These are phyloP conservation scores for Ceratobasidium sp. DNA, from an alignment of 1,284 basidiomycete species.

Conservation along the genomic window DNA sequence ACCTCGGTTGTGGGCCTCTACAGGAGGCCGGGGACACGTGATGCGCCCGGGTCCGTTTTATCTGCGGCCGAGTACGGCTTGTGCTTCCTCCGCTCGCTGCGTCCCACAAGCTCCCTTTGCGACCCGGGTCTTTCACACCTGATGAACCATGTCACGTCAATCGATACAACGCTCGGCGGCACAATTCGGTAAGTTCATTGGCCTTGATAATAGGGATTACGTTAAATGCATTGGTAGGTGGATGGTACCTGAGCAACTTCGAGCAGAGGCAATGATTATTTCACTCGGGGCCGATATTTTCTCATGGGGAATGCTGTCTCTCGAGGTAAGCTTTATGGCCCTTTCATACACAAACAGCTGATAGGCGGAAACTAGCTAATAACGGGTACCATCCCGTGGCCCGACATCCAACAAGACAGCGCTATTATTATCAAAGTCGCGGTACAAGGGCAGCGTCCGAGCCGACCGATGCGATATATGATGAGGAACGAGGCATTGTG, in stretches of 20 bases:
- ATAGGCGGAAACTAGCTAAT: background rate
- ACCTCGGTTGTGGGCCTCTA: too few relatives aligned
- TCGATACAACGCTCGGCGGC: constrained; percentile 8
- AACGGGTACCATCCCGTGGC: constrained; percentile 15
- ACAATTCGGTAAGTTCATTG: constrained; percentile 19
- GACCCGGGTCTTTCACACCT: constrained; percentile 18
- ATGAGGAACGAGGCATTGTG: background rate
- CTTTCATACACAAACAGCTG: too few relatives aligned
- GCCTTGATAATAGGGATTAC: background rate
- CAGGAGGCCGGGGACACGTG: too few relatives aligned
- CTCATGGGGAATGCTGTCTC: constrained; percentile 29
- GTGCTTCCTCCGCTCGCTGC: too few relatives aligned
- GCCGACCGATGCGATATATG: background rate
- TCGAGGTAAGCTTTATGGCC: background rate
- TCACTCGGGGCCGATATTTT: constrained; percentile 19
- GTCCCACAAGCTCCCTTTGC: background rate
- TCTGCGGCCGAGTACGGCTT: too few relatives aligned
- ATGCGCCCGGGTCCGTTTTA: too few relatives aligned
- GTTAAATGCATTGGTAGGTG: background rate
- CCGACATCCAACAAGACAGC: constrained; percentile 24
- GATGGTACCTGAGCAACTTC: constrained; percentile 31
- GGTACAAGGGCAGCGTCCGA: constrained; percentile 1
- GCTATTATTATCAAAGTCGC: constrained; percentile 14
- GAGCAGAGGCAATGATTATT: constrained; percentile 24
- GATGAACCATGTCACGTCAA: constrained; percentile 2